Evolutionary conservation across 192 early-diverging fungal genomes (phyloP).

Genomic region (Spinellus fusiger): DNA sequence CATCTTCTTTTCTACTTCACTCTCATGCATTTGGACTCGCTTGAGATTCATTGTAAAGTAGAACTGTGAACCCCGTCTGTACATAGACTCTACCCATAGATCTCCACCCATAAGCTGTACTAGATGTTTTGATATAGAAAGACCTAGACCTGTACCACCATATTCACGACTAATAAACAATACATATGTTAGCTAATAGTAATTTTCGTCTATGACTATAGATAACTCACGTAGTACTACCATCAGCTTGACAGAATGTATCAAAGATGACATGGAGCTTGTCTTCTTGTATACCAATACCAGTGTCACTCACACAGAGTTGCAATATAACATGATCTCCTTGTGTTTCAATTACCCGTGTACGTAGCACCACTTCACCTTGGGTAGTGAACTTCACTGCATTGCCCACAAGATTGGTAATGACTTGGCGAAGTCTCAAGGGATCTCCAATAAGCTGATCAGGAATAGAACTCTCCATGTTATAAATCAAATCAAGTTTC

Average conservation of each 20-base stretch:
- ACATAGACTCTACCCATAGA: constrained; percentile 71
- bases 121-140: constrained; percentile 76
- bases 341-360: constrained; percentile 1
- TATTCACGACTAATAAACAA: constrained; percentile 52
- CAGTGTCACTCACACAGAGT: constrained; percentile 72
- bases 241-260: constrained; percentile 79
- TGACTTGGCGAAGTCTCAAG: constrained; percentile 58
- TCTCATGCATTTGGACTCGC: constrained; percentile 29
- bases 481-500: constrained; percentile 52
- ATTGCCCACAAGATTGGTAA: constrained; percentile 72
- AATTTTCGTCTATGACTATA: neutral
- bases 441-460: constrained; percentile 62
- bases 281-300: constrained; percentile 80
- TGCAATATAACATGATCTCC: constrained; percentile 47
- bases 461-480: constrained; percentile 53
- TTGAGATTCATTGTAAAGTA: constrained; percentile 63
- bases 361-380: constrained; percentile 25
- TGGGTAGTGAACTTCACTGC: constrained; percentile 59
- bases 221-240: constrained; percentile 53
- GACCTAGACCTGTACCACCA: constrained; percentile 83
- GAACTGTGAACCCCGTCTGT: constrained; percentile 71
- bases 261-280: constrained; percentile 74
- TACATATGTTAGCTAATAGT: neutral
- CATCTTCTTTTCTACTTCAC: constrained; percentile 38
- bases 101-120: constrained; percentile 72